Evolutionary conservation across 1,284 basidiomycete species (phyloP), one percentile per base, ranked within the genome.

Genomic region (Ustilago esculenta): DNA sequence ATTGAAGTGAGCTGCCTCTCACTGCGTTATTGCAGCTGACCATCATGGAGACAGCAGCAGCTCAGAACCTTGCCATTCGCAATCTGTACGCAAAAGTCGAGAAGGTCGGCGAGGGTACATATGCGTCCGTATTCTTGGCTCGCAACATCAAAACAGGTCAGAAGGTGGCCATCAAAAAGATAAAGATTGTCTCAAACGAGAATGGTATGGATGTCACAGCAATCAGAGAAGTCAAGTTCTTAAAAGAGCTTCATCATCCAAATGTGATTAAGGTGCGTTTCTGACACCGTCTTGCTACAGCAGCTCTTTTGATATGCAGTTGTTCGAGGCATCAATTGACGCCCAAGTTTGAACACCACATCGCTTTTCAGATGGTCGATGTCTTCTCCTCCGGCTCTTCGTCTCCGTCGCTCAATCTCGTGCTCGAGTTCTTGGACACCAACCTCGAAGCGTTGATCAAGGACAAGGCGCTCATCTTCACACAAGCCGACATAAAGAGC

Each of bases 141-240:
- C 64, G 52, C 60, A 89, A 94, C 74, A 84, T 87, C 17, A 84
- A 87, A 0, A 91, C 90, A 0, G 87, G 87, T 12, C 84, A 88
- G 14, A 90, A 90, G 83, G 88, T 98, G 5, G 96, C 96, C 49
- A 97, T 98, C 81, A 98, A 98, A 85, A 98, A 98, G 75, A 82
- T 82, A 39, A 77, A 83, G 53, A 69, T 74, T n/a, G 94, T 20
- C 90, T 93, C 79, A 10, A 72, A 74, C 27, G 73, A 68, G 93
- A 95, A 98, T 83, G 96, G 96, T 9, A 86, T 99, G 49, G 96
- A 98, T 84, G 96, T 98, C 90, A 96, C 94, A 63, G 96, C 96
- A 42, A 90, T 99, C 63, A 90, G 96, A 34, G 96, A 99, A 84
- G 95, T 99, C 79, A 97, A 97, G 83, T 98, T 94, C 81, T 85